phyloP scores from a whole-genome alignment of 208 protist genomes.

The Crithidia fasciculata region DNA sequence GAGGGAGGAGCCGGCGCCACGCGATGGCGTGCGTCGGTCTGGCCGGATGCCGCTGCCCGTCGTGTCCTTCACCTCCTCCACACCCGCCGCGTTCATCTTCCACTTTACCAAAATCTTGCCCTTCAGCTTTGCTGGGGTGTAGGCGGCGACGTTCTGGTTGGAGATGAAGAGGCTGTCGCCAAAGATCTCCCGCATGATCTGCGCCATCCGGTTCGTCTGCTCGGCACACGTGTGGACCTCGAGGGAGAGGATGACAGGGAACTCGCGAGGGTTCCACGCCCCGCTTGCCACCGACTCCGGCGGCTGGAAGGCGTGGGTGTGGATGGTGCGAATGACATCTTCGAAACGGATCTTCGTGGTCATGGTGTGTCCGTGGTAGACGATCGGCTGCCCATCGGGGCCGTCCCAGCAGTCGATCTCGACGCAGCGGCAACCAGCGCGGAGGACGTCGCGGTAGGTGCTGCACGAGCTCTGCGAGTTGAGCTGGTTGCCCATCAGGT shows the following conservation, averaged over 20 bases:
- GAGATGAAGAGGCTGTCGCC: slow-evolving; percentile 40
- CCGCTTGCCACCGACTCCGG: background rate
- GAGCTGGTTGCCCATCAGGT: slow-evolving; percentile 95
- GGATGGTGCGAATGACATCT: slow-evolving; percentile 64
- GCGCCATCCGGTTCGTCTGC: slow-evolving; percentile 73
- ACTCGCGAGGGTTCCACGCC: slow-evolving; percentile 47
- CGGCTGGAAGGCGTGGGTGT: slow-evolving; percentile 67
- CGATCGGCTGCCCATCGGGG: slow-evolving; percentile 61
- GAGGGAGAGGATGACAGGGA: slow-evolving; percentile 85
- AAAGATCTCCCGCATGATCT: slow-evolving; percentile 56
- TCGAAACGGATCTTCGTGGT: slow-evolving; percentile 78
- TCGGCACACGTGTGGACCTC: slow-evolving; percentile 77
- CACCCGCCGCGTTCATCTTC: slow-evolving; percentile 47
- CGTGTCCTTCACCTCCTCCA: slow-evolving; percentile 46
- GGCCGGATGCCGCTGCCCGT: slow-evolving; percentile 42
- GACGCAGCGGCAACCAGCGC: slow-evolving; percentile 80
- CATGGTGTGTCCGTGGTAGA: slow-evolving; percentile 85
- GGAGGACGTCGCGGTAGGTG: slow-evolving; percentile 69
- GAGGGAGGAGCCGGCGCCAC: slow-evolving; percentile 25
- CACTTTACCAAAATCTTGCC: slow-evolving; percentile 76
- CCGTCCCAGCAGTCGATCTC: slow-evolving; percentile 91
- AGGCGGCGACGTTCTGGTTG: slow-evolving; percentile 22
- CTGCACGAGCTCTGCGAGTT: slow-evolving; percentile 45
- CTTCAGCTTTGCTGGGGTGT: slow-evolving; percentile 57
- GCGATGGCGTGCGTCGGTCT: slow-evolving; percentile 15